A percentile compares a stretch with the other conserved stretches of the same genome.
phyloP scores from a whole-genome alignment of 1,284 basidiomycete genomes.

The Bondarzewia mesenterica region DNA sequence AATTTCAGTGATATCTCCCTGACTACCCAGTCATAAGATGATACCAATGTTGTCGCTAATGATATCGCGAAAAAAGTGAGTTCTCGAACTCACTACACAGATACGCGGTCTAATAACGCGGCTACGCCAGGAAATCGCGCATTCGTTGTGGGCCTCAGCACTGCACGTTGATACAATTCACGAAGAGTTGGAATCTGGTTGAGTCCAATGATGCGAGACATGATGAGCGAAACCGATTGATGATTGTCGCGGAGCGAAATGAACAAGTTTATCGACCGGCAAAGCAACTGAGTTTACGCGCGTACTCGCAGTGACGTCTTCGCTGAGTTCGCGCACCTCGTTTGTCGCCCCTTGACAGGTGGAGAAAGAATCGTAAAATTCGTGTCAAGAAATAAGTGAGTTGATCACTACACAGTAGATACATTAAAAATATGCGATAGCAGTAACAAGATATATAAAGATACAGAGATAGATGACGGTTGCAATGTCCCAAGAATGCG shows the following conservation, averaged over 20 bases:
- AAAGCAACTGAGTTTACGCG: no score
- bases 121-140: constrained; percentile 27
- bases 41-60: background rate
- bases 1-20: constrained; percentile 72
- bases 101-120: constrained; percentile 42
- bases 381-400: background rate
- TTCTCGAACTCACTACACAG: constrained; percentile 46
- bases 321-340: background rate
- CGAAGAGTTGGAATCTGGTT: constrained; percentile 43
- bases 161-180: constrained; percentile 35
- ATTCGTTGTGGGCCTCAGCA: constrained; percentile 23
- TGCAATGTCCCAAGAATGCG: background rate
- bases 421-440: no score
- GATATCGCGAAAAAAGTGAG: background rate
- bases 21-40: constrained; percentile 30
- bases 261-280: no score
- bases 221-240: no score
- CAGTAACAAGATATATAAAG: background rate
- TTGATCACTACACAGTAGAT: background rate
- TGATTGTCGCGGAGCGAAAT: no score
- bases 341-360: background rate
- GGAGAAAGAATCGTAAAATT: background rate
- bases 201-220: constrained; percentile 22
- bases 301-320: background rate
- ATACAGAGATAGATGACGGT: no score